Evolutionary conservation across 176 grass and related monocot species (phyloP), one percentile per base, ranked within the genome.

Genomic region (Oryza glumipatula): DNA sequence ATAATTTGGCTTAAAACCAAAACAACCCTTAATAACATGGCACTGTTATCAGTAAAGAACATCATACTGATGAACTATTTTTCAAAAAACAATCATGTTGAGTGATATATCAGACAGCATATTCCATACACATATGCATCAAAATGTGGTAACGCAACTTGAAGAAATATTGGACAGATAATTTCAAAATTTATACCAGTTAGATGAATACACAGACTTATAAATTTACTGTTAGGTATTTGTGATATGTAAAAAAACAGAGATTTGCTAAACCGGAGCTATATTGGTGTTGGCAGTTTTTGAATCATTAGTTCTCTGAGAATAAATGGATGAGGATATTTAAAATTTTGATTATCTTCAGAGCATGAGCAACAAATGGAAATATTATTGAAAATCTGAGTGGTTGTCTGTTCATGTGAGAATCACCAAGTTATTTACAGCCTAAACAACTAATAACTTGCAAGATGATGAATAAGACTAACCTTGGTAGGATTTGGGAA

Each of bases 401-500:
- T 72, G 38, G 12, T 72, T 71, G n/a, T 28, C 19, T 77, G 32
- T 32, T 13, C n/a, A 70, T n/a, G 9, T 13, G 14, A 70, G 19
- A 64, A 70, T 70, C 51, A 63, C 44, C 8, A 70, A 51, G 46
- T 76, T 68, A 35, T 70, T 73, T 46, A 2, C 30, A 73, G 43
- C 19, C 26, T 70, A 77, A 83, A 83, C 22, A 70, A 60, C 61
- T 43, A 74, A 80, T 44, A 32, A 32, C 30, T 51, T 74, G 14
- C 24, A 83, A 81, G 74, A 76, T 52, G 10, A 79, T 88, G 63
- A 85, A 79, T 69, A 74, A 48, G 21, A 35, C 68, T 56, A 81
- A 97, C 95, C 95, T 94, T 97, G 56, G 95, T 94, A 60, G 95
- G 90, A 72, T 97, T 94, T 51, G 92, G 92, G 39, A 94, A 91